Evolutionary conservation across 164 flowering plant genomes (phyloP).

Genomic region (Litsea cubeba): DNA sequence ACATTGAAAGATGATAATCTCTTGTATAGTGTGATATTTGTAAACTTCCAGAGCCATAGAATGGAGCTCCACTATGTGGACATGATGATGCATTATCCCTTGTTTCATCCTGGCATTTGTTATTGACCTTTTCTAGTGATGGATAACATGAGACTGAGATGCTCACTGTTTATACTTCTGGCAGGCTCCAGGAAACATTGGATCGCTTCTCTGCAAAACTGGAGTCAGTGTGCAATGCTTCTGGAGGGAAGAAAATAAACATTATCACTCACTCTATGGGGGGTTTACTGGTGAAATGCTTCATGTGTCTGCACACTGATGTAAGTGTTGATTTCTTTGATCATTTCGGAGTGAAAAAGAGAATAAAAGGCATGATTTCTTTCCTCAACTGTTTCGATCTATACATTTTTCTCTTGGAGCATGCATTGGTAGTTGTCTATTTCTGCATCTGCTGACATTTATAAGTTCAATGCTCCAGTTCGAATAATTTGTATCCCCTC

Average conservation of each 20-base stretch:
- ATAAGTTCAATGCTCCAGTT: not conserved
- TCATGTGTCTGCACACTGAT: slow-evolving; percentile 82
- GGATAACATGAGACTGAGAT: not conserved
- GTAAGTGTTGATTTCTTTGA: slow-evolving; percentile 30
- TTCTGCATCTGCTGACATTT: not conserved
- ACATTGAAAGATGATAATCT: no score
- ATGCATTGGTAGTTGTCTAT: not conserved
- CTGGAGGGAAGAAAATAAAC: slow-evolving; percentile 84
- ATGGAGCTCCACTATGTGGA: no score
- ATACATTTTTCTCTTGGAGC: not conserved
- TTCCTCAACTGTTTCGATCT: not conserved
- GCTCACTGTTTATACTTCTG: slow-evolving; percentile 10
- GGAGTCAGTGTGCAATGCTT: slow-evolving; percentile 64
- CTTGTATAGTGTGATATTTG: no score
- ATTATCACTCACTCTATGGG: slow-evolving; percentile 98
- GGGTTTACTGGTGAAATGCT: slow-evolving; percentile 94
- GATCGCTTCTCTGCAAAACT: slow-evolving; percentile 69
- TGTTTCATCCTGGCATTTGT: no score
- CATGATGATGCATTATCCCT: no score
- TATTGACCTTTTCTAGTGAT: no score
- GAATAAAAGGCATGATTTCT: no score
- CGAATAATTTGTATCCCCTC: not conserved
- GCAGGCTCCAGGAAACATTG: slow-evolving; percentile 72
- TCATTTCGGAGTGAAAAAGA: not conserved
- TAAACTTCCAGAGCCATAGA: no score